Evolutionary conservation across 257 asterid genomes (phyloP).

Genomic region (Solanum tacnaense): DNA sequence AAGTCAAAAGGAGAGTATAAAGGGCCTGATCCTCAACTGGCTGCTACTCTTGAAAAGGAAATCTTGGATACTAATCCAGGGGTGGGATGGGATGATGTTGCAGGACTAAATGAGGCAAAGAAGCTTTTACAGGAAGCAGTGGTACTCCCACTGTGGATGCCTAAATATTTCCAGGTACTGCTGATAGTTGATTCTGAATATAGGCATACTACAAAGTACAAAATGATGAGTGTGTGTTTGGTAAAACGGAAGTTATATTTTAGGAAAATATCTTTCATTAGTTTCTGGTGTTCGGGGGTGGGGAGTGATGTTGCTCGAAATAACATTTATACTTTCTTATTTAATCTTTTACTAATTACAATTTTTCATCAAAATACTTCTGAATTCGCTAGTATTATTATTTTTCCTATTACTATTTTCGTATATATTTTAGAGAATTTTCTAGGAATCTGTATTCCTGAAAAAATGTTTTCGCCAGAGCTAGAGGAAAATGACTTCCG

Average conservation of each 20-base stretch:
- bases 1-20: constrained; percentile 61
- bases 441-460: background rate
- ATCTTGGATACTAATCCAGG: constrained; percentile 82
- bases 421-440: background rate
- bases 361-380: background rate
- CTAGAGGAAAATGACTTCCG: background rate
- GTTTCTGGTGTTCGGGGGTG: background rate
- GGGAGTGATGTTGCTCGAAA: background rate
- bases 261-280: background rate
- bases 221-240: background rate
- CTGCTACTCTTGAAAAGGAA: constrained; percentile 96
- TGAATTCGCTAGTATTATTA: background rate
- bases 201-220: background rate
- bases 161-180: constrained; percentile 83
- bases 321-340: background rate
- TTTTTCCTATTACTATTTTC: background rate
- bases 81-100: constrained; percentile 80
- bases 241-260: background rate
- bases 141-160: constrained; percentile 95
- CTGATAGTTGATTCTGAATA: background rate
- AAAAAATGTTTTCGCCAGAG: background rate
- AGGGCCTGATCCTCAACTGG: constrained; percentile 92
- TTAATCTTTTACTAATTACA: background rate
- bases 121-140: constrained; percentile 94
- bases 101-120: constrained; percentile 88